These are phyloP conservation scores for Pleurotus platypus DNA, from an alignment of 768 basidiomycete genomes.

Conservation along the genomic window DNA sequence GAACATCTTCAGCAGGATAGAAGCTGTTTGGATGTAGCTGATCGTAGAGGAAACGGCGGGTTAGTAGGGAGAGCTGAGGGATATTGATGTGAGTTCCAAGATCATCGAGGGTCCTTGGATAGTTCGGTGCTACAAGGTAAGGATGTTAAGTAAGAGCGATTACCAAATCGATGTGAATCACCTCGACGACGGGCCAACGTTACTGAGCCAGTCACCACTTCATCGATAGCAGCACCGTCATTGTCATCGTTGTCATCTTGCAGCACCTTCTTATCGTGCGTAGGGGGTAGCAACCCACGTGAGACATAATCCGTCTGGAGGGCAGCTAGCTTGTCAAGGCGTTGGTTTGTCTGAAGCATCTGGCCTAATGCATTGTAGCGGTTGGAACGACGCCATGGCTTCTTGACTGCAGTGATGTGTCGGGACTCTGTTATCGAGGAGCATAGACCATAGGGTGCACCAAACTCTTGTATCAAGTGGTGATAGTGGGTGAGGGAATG, in stretches of 20 bases:
- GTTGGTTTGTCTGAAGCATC: slow-evolving; percentile 14
- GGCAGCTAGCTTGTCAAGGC: slow-evolving; percentile 14
- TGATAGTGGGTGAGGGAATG: slow-evolving; percentile 17
- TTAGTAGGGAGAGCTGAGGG: slow-evolving; percentile 18
- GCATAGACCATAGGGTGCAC: slow-evolving; percentile 18
- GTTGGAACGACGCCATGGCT: slow-evolving; percentile 19
- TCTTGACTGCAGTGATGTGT: slow-evolving; percentile 21
- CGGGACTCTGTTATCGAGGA: slow-evolving; percentile 21
- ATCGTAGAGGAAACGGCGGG: slow-evolving; percentile 22
- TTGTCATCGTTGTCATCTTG: background rate
- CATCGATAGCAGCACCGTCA: background rate
- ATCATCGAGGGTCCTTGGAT: slow-evolving; percentile 5
- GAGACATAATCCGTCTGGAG: slow-evolving; percentile 12
- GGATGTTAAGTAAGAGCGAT: slow-evolving; percentile 29
- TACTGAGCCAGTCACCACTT: slow-evolving; percentile 1
- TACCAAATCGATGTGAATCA: background rate
- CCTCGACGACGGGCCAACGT: background rate
- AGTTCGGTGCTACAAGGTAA: slow-evolving; percentile 15
- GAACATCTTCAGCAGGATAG: background rate
- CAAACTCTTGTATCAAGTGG: slow-evolving; percentile 13
- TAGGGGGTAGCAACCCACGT: slow-evolving; percentile 14
- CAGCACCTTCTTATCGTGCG: background rate
- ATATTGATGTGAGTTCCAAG: slow-evolving; percentile 14
- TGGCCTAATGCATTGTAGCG: slow-evolving; percentile 16
- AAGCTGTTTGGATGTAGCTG: slow-evolving; percentile 15